Evolutionary conservation across 257 asterid species (phyloP), one percentile per base, ranked within the genome.

Genomic region (Ilex asprella): DNA sequence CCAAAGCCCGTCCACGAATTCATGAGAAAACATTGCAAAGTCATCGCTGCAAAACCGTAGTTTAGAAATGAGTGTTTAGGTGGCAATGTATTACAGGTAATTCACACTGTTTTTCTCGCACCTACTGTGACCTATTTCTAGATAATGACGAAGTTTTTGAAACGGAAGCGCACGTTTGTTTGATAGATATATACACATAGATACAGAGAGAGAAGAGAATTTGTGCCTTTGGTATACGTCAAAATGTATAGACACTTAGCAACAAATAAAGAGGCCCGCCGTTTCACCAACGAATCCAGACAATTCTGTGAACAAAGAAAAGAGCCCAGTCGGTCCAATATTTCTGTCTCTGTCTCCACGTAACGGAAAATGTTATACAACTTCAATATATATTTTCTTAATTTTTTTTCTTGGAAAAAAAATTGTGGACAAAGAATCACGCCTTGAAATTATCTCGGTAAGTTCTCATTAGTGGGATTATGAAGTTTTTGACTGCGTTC

Each of bases 271-370:
- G 76, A 65, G 53, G 61, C 63, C 69, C 77, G 68, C 88, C 89
- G 95, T 67, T 84, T 68, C 16, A 55, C 66, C 66, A 46, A 76
- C 91, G 85, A 84, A 87, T 81, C 63, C 61, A 32, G 74, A 81
- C 80, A 76, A 81, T 15, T 71, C 77, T 30, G 46, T 61, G 56
- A 60, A 47, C 62, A 39, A 57, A 63, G 56, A 59, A 12, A 46
- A 49, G 49, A 16, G 16, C 57, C 61, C 83, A 78, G 54, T 69
- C 85, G 82, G 82, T 79, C 78, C 75, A 74, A 74, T 74, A 62
- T 12, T 41, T 5, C 12, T 30, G 16, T 44, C 30, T 66, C 70
- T 57, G 69, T 43, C 46, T 69, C 66, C 14, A 7, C 6, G 5
- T 12, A 16, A 16, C 14, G 39, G 39, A 14, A 27, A 27, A 30